Conservation (phyloP, 2,329 filamentous ascomycete species). For the Xylariaceae sp. region DNA sequence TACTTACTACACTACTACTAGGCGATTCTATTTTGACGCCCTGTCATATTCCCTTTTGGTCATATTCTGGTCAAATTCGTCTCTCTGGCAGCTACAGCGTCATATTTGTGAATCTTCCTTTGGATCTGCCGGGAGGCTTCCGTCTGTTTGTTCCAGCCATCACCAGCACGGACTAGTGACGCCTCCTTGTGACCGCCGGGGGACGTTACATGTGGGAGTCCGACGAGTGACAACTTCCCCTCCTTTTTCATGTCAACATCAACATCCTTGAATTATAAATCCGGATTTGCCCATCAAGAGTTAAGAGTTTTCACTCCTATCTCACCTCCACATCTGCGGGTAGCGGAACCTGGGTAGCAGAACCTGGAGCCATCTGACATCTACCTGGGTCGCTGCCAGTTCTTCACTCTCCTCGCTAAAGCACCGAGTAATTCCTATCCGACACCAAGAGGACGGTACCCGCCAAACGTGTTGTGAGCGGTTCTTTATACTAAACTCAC, state of each 20-base stretch:
- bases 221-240: conserved; percentile 14
- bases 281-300: not conserved
- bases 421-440: not conserved
- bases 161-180: conserved; percentile 16
- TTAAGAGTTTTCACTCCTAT: not conserved
- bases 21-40: not conserved
- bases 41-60: not conserved
- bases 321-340: not conserved
- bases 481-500: conserved; percentile 10
- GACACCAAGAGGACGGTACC: not conserved
- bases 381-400: not conserved
- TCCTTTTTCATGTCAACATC: conserved; percentile 10
- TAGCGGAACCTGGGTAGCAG: not conserved
- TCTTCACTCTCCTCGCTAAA: not conserved
- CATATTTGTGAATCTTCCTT: not conserved
- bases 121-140: not conserved
- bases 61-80: not conserved
- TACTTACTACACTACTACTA: not conserved
- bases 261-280: not conserved
- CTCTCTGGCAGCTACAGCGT: not conserved
- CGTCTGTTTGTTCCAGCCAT: conserved; percentile 8
- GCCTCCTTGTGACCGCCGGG: conserved; percentile 14
- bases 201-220: conserved; percentile 27
- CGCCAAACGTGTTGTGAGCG: not conserved
- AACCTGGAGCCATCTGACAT: not conserved